Conservation (phyloP, 768 basidiomycete species). For the Lactifluus volemus region DNA sequence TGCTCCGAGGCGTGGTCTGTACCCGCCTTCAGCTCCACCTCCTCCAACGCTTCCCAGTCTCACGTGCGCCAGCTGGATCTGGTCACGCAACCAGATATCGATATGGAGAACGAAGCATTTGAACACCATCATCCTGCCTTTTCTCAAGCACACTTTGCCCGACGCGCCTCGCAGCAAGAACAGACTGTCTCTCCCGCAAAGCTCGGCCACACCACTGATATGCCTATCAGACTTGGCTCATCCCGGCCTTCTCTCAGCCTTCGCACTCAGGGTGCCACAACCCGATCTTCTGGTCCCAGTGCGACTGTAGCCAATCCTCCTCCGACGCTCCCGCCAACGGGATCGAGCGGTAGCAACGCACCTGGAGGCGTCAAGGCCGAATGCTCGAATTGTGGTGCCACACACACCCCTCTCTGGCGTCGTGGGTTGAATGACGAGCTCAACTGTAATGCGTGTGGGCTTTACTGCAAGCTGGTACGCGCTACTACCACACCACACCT, state of each 20-base stretch:
- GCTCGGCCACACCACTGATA: conserved; percentile 32
- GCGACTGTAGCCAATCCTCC: conserved; percentile 34
- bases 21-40: conserved; percentile 12
- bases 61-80: conserved; percentile 20
- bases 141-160: conserved; percentile 33
- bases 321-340: conserved; percentile 19
- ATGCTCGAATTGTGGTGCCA: conserved; percentile 86
- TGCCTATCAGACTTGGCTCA: neutral
- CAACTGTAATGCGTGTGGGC: conserved; percentile 83
- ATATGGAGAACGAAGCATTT: conserved; percentile 19
- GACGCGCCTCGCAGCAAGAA: conserved; percentile 31
- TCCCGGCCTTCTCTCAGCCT: conserved; percentile 14
- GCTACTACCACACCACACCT: neutral
- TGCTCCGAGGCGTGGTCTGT: conserved; percentile 27
- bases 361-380: conserved; percentile 67
- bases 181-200: conserved; percentile 53
- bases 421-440: conserved; percentile 81
- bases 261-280: conserved; percentile 12
- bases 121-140: conserved; percentile 25
- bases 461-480: conserved; percentile 79
- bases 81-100: conserved; percentile 26
- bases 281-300: conserved; percentile 55
- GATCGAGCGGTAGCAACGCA: conserved; percentile 30
- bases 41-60: conserved; percentile 1
- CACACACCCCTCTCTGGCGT: conserved; percentile 82